phyloP scores from a whole-genome alignment of 495 filamentous ascomycete genomes.

The Paragyromitra xinjiangensis region DNA sequence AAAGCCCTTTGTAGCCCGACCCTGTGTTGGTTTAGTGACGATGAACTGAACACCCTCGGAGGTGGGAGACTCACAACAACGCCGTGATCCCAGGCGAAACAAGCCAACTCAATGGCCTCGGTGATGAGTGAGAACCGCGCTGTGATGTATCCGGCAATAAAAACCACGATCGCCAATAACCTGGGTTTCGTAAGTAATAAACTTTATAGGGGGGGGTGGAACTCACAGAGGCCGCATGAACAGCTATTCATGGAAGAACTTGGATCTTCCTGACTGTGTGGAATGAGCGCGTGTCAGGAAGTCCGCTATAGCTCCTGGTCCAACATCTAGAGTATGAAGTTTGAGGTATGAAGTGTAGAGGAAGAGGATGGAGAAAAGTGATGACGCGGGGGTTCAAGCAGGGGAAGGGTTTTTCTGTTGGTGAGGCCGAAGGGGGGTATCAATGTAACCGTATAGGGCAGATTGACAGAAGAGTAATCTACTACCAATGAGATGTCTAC shows the following conservation, averaged over 20 bases:
- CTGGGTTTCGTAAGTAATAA: conserved; percentile 21
- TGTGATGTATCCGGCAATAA: conserved; percentile 98
- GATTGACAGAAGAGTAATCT: not conserved
- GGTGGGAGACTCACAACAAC: conserved; percentile 77
- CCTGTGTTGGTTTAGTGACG: conserved; percentile 61
- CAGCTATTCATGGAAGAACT: conserved; percentile 58
- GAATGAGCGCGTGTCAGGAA: conserved; percentile 44
- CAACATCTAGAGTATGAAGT: conserved; percentile 43
- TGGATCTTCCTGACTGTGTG: conserved; percentile 45
- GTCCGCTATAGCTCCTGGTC: conserved; percentile 46
- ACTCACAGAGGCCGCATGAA: conserved; percentile 58
- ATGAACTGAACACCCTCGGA: not conserved
- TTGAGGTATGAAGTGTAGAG: conserved; percentile 1
- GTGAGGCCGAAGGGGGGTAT: conserved; percentile 9
- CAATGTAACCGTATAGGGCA: not conserved
- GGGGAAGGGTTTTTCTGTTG: conserved; percentile 4
- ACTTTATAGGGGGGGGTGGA: not conserved
- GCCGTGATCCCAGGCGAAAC: conserved; percentile 98
- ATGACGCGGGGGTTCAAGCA: not conserved
- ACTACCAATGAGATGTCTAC: not conserved
- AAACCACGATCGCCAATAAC: conserved; percentile 65
- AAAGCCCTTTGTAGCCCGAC: conserved; percentile 76
- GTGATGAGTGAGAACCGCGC: conserved; percentile 98
- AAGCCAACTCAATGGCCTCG: conserved; percentile 90
- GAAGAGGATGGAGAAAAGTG: conserved; percentile 3